Evolutionary conservation across 495 filamentous ascomycete species (phyloP), one percentile per base, ranked within the genome.

Genomic region (Daldinia grandis): DNA sequence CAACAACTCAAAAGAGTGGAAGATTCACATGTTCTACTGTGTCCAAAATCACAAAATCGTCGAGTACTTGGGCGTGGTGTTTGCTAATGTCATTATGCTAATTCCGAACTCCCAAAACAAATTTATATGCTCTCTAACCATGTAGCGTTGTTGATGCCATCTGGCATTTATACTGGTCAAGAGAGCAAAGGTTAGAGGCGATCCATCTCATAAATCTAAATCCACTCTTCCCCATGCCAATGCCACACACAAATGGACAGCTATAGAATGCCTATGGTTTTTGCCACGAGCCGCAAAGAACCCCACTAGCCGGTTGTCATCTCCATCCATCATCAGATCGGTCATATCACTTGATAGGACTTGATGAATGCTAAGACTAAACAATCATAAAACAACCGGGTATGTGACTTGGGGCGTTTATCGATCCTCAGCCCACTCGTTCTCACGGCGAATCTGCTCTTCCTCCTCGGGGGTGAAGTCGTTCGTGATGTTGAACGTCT

Each of bases 401-500:
- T 12, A 19, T n/a, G 3, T 21, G 19, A 10, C 17, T 47, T 47
- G 9, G 6, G 19, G 17, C 8, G 1, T 17, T 77, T 81, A 87
- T 66, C 85, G 84, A 68, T 93, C 91, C 85, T 93, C 91, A 50
- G 91, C 91, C 91, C 91, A 93, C 81, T 93, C 91, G 78, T 93
- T 93, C 85, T 93, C 91, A 27, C 91, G 88, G 38, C 91, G 88
- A 74, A 93, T 93, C 80, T 93, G 91, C 76, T 93, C 91, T 80
- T 93, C 91, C 79, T 93, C 91, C 78, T 93, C 91, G 1, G 91
- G 88, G 0, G 91, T 93, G 80, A 93, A 93, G 78, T 93, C 91
- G 75, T 93, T 93, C 70, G 90, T 90, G 72, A 93, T 93, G 76
- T 93, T 93, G 82, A 93, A 93, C 3, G 91, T 93, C 83, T 92